These are phyloP conservation scores for Litsea cubeba DNA, from an alignment of 164 flowering plant species.

Conservation along the genomic window DNA sequence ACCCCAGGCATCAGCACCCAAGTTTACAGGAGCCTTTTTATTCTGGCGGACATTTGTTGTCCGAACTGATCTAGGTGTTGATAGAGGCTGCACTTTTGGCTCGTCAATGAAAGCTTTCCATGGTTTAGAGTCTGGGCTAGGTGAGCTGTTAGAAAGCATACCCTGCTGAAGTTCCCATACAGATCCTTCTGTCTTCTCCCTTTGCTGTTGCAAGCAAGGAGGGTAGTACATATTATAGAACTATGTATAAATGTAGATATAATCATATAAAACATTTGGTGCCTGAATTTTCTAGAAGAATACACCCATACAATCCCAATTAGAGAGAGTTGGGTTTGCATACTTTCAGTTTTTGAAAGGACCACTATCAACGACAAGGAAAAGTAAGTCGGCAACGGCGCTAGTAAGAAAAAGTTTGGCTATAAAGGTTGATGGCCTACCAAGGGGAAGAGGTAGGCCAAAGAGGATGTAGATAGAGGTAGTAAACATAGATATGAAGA, in stretches of 20 bases:
- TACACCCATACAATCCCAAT: not conserved
- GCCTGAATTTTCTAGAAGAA: not conserved
- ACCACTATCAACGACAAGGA: too few species aligned
- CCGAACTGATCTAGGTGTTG: constrained; percentile 50
- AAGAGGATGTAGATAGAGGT: too few species aligned
- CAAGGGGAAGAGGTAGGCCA: too few species aligned
- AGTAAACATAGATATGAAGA: too few species aligned
- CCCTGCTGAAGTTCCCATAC: constrained; percentile 57
- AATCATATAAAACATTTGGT: not conserved
- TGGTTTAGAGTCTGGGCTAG: constrained; percentile 36
- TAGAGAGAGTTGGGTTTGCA: too few species aligned
- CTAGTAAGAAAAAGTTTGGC: too few species aligned
- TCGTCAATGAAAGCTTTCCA: constrained; percentile 47
- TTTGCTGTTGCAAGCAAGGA: constrained; percentile 24
- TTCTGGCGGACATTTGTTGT: constrained; percentile 50
- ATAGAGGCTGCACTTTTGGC: constrained; percentile 25
- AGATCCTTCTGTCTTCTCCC: constrained; percentile 50
- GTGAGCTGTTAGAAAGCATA: constrained; percentile 26
- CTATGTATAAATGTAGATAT: not conserved
- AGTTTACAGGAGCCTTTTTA: constrained; percentile 31
- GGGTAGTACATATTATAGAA: not conserved
- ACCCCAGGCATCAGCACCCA: constrained; percentile 56
- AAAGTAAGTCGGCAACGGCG: too few species aligned
- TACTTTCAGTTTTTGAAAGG: too few species aligned
- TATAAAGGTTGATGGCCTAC: too few species aligned